phyloP scores from a whole-genome alignment of 2,329 filamentous ascomycete species.

The Coniochaeta pulveracea region DNA sequence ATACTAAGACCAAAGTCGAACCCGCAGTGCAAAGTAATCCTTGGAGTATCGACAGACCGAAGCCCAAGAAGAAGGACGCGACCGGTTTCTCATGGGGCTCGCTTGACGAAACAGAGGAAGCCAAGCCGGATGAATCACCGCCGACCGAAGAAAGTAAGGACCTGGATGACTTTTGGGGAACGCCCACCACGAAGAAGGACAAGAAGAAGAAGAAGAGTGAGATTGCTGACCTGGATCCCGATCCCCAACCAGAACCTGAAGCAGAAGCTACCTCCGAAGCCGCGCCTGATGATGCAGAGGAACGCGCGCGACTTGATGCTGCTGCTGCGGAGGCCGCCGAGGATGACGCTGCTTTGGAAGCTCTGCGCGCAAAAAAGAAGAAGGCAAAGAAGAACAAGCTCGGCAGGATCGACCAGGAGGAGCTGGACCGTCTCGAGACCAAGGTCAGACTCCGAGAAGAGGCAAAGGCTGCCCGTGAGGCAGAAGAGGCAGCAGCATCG shows the following conservation, averaged over 20 bases:
- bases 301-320: not conserved
- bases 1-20: conserved; percentile 6
- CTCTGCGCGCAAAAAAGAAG: conserved; percentile 17
- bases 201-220: conserved; percentile 9
- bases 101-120: conserved; percentile 26
- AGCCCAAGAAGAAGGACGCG: conserved; percentile 41
- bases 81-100: conserved; percentile 34
- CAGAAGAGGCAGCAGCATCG: conserved; percentile 21
- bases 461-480: conserved; percentile 28
- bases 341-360: conserved; percentile 19
- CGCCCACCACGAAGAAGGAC: conserved; percentile 15
- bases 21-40: conserved; percentile 28
- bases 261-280: conserved; percentile 16
- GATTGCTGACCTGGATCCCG: conserved; percentile 6
- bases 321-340: conserved; percentile 10
- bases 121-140: conserved; percentile 13
- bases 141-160: conserved; percentile 21
- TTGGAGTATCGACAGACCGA: conserved; percentile 34
- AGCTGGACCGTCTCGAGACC: no score
- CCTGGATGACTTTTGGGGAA: conserved; percentile 17
- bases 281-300: conserved; percentile 10
- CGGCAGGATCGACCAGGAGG: conserved; percentile 5
- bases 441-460: conserved; percentile 31
- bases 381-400: conserved; percentile 11
- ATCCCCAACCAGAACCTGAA: conserved; percentile 11